Base-by-base conservation (phyloP, 331 rosid genomes). In the Pyrus hybrid region DNA sequence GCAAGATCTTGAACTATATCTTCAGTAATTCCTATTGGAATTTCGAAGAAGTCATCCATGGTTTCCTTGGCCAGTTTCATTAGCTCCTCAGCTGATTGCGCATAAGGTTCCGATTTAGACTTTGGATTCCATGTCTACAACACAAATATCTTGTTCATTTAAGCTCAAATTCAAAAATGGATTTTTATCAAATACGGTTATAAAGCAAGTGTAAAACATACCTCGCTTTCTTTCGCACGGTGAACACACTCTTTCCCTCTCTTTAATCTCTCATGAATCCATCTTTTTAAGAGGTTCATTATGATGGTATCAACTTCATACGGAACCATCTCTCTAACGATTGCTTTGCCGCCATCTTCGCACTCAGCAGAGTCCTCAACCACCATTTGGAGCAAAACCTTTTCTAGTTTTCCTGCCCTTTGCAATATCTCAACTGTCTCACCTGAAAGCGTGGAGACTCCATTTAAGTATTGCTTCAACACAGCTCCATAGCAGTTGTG, bases 41-140 rank as follows among this genome's bases (percentile, higher is more conserved):
- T 92, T 81, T 88, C 72, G 51, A 95, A 90, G 84, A 95, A 89
- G 7, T 90, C 86, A 3, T 89, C 90, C 78, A 87, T 85, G 23
- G 65, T 79, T 82, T 85, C 86, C 83, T 72, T 88, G 45, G 93
- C 87, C 70, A 82, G n/a, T 53, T 67, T 84, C 79, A 88, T 79
- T 29, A 95, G 37, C 85, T 90, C 97, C 68, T 80, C 87, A 13
- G 83, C 97, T 71, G 97, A 89, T 67, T 74, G 90, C 20, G 97
- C 97, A 73, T 87, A 83, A 5, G 91, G 93, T 72, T 95, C 99
- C 1, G 89, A 63, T 83, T 90, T 95, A 47, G 97, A 92, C 86
- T 86, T 95, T 43, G 99, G 99, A 83, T 92, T 95, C 99, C 99
- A 95, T 74, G 97, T 92, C 99, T 94, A 67, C 76, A 79, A 37